Conservation (phyloP, 164 flowering plant species). For the Chloranthus sessilifolius region DNA sequence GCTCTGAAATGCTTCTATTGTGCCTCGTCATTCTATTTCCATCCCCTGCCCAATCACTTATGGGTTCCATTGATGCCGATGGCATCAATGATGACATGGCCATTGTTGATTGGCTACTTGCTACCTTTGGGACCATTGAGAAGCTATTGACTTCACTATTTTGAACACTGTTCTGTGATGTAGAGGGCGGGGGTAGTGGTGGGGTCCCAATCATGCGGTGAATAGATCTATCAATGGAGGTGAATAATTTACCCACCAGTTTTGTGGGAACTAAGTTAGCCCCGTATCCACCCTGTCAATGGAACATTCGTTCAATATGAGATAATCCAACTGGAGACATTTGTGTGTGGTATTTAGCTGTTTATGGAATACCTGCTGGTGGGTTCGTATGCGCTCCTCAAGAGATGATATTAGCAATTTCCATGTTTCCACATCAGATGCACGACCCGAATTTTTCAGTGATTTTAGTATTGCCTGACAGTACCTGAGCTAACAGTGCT, state of each 20-base stretch:
- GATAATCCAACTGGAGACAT: not conserved
- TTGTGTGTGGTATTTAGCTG: not conserved
- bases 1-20: slow-evolving; percentile 93
- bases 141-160: slow-evolving; percentile 39
- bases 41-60: slow-evolving; percentile 59
- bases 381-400: slow-evolving; percentile 78
- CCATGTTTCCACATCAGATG: slow-evolving; percentile 77
- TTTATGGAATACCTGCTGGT: slow-evolving; percentile 70
- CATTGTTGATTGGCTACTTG: slow-evolving; percentile 73
- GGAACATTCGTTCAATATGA: slow-evolving; percentile 10
- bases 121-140: slow-evolving; percentile 39
- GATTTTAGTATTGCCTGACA: slow-evolving; percentile 77
- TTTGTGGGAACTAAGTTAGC: slow-evolving; percentile 79
- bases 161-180: slow-evolving; percentile 32
- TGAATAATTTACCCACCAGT: slow-evolving; percentile 76
- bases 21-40: slow-evolving; percentile 39
- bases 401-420: slow-evolving; percentile 60
- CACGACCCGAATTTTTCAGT: slow-evolving; percentile 69
- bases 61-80: slow-evolving; percentile 80
- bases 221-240: slow-evolving; percentile 79
- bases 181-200: slow-evolving; percentile 69
- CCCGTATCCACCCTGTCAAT: slow-evolving; percentile 74
- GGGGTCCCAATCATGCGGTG: slow-evolving; percentile 86
- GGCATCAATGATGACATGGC: slow-evolving; percentile 72
- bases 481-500: slow-evolving; percentile 44